phyloP scores from a whole-genome alignment of 306 rosid species.

The Lablab purpureus region DNA sequence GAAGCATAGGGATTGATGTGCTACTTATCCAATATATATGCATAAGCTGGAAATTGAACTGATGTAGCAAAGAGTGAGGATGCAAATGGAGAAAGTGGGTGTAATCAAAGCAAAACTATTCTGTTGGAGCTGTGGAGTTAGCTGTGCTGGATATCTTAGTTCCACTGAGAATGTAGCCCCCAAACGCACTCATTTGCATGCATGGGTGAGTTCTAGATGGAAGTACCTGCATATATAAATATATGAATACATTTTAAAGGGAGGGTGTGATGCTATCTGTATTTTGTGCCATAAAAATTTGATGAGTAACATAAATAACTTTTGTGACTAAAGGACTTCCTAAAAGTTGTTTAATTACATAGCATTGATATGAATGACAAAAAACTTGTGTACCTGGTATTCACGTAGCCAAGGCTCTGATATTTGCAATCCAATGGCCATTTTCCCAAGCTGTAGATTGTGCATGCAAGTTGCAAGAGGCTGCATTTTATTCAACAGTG shows the following conservation, averaged over 20 bases:
- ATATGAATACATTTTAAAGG: conserved; percentile 30
- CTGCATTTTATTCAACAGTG: conserved; percentile 49
- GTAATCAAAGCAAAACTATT: conserved; percentile 12
- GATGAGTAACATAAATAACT: background rate
- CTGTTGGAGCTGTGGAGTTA: conserved; percentile 33
- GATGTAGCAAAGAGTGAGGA: conserved; percentile 81
- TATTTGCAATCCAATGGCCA: conserved; percentile 95
- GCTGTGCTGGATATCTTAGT: conserved; percentile 66
- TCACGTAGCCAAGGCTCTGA: conserved; percentile 99
- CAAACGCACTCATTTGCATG: conserved; percentile 94
- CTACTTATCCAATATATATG: conserved; percentile 68
- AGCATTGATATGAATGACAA: conserved; percentile 23
- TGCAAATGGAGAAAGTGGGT: conserved; percentile 60
- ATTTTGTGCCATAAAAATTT: background rate
- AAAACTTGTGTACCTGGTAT: conserved; percentile 81
- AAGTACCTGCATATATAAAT: conserved; percentile 73
- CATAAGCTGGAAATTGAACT: conserved; percentile 74
- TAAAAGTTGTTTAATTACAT: background rate
- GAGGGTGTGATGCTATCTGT: too few relatives aligned
- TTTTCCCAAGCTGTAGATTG: conserved; percentile 78
- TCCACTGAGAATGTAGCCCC: conserved; percentile 92
- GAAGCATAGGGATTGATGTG: conserved; percentile 63
- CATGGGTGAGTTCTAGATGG: conserved; percentile 93
- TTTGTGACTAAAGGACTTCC: background rate
- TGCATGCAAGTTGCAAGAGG: conserved; percentile 97